Evolutionary conservation across 2,329 filamentous ascomycete genomes (phyloP), one percentile per base, ranked within the genome.

Genomic region (Zymoseptoria tritici): DNA sequence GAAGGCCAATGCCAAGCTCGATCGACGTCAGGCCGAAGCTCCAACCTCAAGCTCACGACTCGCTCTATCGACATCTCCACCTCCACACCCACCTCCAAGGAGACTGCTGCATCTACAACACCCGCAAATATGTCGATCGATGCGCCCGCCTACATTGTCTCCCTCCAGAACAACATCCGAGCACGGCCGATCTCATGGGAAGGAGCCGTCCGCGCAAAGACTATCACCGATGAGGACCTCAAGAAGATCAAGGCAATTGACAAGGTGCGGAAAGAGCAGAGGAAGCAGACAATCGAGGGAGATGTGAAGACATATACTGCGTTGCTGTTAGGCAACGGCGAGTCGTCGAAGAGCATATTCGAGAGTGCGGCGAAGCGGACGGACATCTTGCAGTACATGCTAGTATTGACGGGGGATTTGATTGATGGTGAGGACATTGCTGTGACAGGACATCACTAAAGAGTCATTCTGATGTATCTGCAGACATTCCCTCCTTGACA

Each of bases 181-280:
- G 89, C 90, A 73, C 86, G 94, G 68, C 92, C 92, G 66, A 96
- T 99, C 77, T 92, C 93, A 60, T 99, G 94, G 94, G 93, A 97
- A 77, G 93, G 93, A 70, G 92, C 93, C 70, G 91, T 96, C 67
- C 86, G 94, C 75, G 91, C 91, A 69, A 91, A 92, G 75, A 94
- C 91, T 72, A 89, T 99, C 77, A 96, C 90, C 60, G 93, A 97
- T 68, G 87, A 89, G 68, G 93, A 99, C 77, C 85, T 97, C 69
- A 90, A 89, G 80, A 93, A 92, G 82, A 96, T 99, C 78, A 92
- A 92, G 76, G 90, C 92, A 62, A 90, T 97, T 69, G 94, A 97
- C 76, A 97, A 97, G 78, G 90, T 94, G 67, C 89, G 91, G 76
- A 94, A 91, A 76, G 94, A 97, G 68, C 89, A 91, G 77, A 85